Base-by-base conservation (phyloP, 2,329 filamentous ascomycete genomes). In the Beauveria brongniartii region DNA sequence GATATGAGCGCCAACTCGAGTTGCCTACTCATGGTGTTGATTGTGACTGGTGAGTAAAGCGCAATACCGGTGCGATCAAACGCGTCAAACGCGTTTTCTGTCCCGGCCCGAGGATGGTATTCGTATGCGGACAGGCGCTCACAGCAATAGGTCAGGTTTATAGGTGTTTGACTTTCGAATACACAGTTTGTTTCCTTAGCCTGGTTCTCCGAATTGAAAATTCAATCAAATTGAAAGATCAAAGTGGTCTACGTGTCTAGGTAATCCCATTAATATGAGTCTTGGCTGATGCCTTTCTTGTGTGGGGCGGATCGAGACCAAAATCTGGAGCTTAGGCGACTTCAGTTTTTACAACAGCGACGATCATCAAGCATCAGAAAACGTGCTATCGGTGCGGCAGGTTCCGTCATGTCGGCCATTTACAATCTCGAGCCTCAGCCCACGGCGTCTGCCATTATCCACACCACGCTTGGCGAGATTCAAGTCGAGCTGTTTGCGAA, bases 361-460 rank as follows among this genome's bases (percentile, higher is more conserved):
- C 41, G 26, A 40, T 37, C 34, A 37, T 16, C 34, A 16, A 54
- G 24, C 56, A 30, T 18, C 50, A 41, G 41, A 12, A 22, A 30
- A 30, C 26, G 26, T 22, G 41, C 44, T 16, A 6, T 18, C 10
- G 40, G 22, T 40, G 37, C 50, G 18, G 43, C 41, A 61, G n/a
- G 16, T 16, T 26, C 30, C 28, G 55, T 47, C 20, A 97, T 97
- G 93, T 93, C 91, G 61, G 81, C 90, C 50, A 87, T 92, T 62
- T 97, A 97, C 76, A 95, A 96, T 69, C 90, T 95, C 69, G 93
- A 97, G 75, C 93, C 94, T 57, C 91, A 93, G 70, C 91, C 94
- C 51, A 97, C 93, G 62, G 94, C 90, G 24, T 96, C 94, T 66
- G 91, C 90, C 61, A 87, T 97, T 66, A 81, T 99, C 47, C 88